A percentile compares a stretch with the other conserved stretches of the same genome.
These are phyloP conservation scores for Bacidia gigantensis DNA, from an alignment of 495 filamentous ascomycete genomes.

Conservation along the genomic window DNA sequence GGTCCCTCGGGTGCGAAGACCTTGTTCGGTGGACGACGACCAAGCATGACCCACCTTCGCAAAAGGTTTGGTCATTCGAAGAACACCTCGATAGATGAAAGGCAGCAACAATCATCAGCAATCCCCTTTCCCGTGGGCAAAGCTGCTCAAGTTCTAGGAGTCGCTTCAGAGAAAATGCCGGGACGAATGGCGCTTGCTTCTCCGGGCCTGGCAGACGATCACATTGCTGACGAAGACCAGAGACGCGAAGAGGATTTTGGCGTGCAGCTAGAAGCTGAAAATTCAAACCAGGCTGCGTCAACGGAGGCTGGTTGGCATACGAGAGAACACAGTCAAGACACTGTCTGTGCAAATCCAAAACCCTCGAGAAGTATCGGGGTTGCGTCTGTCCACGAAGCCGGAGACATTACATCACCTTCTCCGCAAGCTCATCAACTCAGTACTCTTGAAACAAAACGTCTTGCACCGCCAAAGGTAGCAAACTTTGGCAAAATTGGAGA, in stretches of 20 bases:
- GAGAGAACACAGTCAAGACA: slow-evolving; percentile 8
- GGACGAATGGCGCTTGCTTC: slow-evolving; percentile 8
- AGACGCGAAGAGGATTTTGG: background rate
- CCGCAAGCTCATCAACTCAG: background rate
- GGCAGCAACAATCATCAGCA: background rate
- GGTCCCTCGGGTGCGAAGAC: slow-evolving; percentile 9
- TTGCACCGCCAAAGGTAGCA: slow-evolving; percentile 9
- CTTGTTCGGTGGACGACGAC: slow-evolving; percentile 10
- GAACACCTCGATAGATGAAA: background rate
- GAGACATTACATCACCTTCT: background rate
- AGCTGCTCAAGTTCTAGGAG: slow-evolving; percentile 12
- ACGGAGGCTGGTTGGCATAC: slow-evolving; percentile 14
- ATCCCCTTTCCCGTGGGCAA: slow-evolving; percentile 5
- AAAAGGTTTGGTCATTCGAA: slow-evolving; percentile 18
- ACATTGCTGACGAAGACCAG: slow-evolving; percentile 5
- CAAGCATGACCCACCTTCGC: slow-evolving; percentile 15
- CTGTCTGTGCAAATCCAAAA: background rate
- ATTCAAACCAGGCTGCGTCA: slow-evolving; percentile 10
- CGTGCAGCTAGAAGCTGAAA: background rate
- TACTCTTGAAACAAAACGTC: background rate
- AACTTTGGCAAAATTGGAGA: slow-evolving; percentile 14
- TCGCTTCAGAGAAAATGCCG: slow-evolving; percentile 5
- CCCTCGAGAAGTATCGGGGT: background rate
- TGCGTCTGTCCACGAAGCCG: background rate
- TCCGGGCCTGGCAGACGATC: background rate